Percentiles rank a stretch among this genome's conserved stretches.
Conservation (phyloP, 2,329 filamentous ascomycete genomes). For the Alternaria ventricosa region DNA sequence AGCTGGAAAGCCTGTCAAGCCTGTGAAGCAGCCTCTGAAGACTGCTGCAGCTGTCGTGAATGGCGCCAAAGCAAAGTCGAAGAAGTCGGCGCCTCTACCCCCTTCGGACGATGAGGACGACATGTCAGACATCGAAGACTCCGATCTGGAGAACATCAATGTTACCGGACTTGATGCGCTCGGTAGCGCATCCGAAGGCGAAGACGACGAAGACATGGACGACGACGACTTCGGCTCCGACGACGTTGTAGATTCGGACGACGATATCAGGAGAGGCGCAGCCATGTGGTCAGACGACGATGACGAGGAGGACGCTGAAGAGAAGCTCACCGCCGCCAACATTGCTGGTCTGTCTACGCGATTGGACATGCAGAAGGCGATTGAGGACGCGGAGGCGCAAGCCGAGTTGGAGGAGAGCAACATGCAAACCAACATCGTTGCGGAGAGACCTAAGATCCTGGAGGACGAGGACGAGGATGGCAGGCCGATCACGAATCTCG, state of each 20-base stretch:
- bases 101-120: slow-evolving; percentile 39
- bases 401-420: slow-evolving; percentile 85
- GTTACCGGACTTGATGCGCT: slow-evolving; percentile 49
- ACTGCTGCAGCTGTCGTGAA: slow-evolving; percentile 52
- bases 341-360: slow-evolving; percentile 90
- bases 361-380: slow-evolving; percentile 76
- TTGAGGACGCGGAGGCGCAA: slow-evolving; percentile 82
- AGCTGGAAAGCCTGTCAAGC: slow-evolving; percentile 10
- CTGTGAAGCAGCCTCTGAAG: slow-evolving; percentile 23
- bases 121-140: slow-evolving; percentile 27
- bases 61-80: slow-evolving; percentile 39
- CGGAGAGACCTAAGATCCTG: slow-evolving; percentile 68
- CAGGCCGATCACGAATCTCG: slow-evolving; percentile 66
- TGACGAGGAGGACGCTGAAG: slow-evolving; percentile 87
- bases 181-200: slow-evolving; percentile 46
- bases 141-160: slow-evolving; percentile 40
- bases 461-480: slow-evolving; percentile 65
- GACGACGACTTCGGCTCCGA: slow-evolving; percentile 50
- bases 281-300: slow-evolving; percentile 97
- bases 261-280: slow-evolving; percentile 46
- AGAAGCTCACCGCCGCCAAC: slow-evolving; percentile 92
- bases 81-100: slow-evolving; percentile 40
- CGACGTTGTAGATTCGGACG: slow-evolving; percentile 69
- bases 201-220: slow-evolving; percentile 48
- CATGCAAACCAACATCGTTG: slow-evolving; percentile 91